phyloP scores from a whole-genome alignment of 2,329 filamentous ascomycete genomes.

The Intubia oerlemansii region DNA sequence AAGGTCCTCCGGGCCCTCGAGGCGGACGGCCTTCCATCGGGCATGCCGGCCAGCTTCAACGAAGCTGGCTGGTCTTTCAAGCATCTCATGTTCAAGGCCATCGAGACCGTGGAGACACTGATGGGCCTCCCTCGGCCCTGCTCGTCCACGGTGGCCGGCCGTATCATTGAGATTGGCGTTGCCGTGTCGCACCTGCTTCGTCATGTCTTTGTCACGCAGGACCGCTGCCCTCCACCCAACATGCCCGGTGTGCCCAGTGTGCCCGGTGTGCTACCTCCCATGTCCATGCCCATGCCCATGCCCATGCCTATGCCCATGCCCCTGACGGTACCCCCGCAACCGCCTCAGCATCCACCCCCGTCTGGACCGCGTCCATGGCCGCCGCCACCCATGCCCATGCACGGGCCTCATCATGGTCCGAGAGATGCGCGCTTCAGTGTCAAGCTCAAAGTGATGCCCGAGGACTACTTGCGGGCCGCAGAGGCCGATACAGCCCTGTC shows the following conservation, averaged over 20 bases:
- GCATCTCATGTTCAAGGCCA: slow-evolving; percentile 5
- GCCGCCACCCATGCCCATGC: no score
- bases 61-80: slow-evolving; percentile 4
- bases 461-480: slow-evolving; percentile 5
- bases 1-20: slow-evolving; percentile 5
- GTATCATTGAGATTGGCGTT: slow-evolving; percentile 5
- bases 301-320: no score
- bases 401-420: no score
- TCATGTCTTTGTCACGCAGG: no score
- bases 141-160: slow-evolving; percentile 2
- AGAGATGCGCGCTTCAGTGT: no score
- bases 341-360: not conserved
- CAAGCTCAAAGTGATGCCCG: slow-evolving; percentile 1
- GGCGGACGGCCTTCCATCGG: not conserved
- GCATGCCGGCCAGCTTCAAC: not conserved
- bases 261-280: no score
- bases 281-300: no score
- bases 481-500: not conserved
- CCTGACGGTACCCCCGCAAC: not conserved
- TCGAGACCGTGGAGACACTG: slow-evolving; percentile 4
- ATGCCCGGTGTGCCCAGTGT: no score
- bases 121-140: slow-evolving; percentile 1
- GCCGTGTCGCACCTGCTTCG: no score
- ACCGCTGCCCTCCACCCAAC: no score
- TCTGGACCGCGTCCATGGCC: no score